Conservation (phyloP, 371 early-diverging fungal species). For the Mortierella sp. region DNA sequence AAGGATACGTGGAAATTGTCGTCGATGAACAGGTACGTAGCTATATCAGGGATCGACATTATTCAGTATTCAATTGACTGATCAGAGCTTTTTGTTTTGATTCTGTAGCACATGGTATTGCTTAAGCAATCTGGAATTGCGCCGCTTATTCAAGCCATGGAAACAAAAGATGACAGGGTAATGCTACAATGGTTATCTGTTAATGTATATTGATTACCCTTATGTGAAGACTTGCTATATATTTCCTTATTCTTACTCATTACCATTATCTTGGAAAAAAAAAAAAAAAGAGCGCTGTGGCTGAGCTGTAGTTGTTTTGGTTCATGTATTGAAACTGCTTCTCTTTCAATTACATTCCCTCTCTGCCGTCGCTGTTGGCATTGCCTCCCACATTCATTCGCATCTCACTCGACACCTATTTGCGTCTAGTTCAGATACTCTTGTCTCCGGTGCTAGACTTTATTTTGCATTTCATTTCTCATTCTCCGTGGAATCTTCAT, state of each 20-base stretch:
- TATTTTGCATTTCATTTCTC: neutral
- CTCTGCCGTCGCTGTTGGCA: neutral
- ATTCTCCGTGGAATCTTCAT: neutral
- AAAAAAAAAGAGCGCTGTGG: constrained; percentile 1
- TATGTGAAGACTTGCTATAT: neutral
- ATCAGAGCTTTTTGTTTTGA: no score
- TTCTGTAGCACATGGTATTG: constrained; percentile 55
- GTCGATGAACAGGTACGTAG: constrained; percentile 61
- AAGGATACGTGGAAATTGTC: constrained; percentile 63
- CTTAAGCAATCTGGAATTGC: constrained; percentile 61
- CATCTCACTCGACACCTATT: neutral
- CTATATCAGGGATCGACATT: neutral
- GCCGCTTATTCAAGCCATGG: constrained; percentile 57
- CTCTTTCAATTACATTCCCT: neutral
- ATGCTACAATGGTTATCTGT: neutral
- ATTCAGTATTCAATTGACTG: neutral
- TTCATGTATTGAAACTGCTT: neutral
- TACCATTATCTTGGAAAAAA: constrained; percentile 37
- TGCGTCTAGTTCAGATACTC: no score
- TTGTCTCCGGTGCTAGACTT: neutral
- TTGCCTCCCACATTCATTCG: constrained; percentile 2
- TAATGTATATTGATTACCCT: neutral
- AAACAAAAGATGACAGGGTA: constrained; percentile 58
- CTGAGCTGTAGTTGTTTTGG: neutral
- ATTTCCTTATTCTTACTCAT: neutral